These are phyloP conservation scores for Sanguinoderma infundibulare DNA, from an alignment of 1,284 basidiomycete genomes.

Conservation along the genomic window DNA sequence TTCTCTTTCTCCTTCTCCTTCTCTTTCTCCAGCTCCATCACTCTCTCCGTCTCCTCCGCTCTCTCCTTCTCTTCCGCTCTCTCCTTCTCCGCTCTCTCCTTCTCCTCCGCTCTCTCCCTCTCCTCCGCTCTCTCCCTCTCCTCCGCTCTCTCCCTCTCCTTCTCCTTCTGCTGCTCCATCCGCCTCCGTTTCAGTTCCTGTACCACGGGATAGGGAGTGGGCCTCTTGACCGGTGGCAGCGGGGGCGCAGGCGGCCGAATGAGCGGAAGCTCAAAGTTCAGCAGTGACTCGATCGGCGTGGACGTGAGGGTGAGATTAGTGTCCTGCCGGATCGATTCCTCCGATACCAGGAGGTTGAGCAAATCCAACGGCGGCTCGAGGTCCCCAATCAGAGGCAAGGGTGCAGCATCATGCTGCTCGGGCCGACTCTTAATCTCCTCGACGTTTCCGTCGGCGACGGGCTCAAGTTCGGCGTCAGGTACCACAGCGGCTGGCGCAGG, in stretches of 20 bases:
- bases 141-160: neutral
- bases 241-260: constrained; percentile 60
- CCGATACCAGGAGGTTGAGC: constrained; percentile 58
- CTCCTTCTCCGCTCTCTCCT: constrained; percentile 19
- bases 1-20: constrained; percentile 38
- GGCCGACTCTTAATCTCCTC: constrained; percentile 4
- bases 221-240: constrained; percentile 34
- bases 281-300: constrained; percentile 69
- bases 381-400: constrained; percentile 54
- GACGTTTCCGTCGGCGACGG: constrained; percentile 21
- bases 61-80: neutral
- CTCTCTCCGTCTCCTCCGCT: constrained; percentile 8
- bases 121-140: neutral
- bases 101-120: constrained; percentile 6
- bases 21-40: constrained; percentile 20
- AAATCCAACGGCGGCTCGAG: constrained; percentile 69
- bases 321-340: constrained; percentile 53
- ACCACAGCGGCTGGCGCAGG: neutral
- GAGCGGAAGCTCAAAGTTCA: constrained; percentile 67
- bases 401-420: neutral
- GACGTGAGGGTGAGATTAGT: constrained; percentile 56
- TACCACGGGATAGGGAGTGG: neutral
- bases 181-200: constrained; percentile 12
- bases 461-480: constrained; percentile 22
- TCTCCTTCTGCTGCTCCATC: neutral